Evolutionary conservation across 306 rosid genomes (phyloP), one percentile per base, ranked within the genome.

Genomic region (Vigna mungo): DNA sequence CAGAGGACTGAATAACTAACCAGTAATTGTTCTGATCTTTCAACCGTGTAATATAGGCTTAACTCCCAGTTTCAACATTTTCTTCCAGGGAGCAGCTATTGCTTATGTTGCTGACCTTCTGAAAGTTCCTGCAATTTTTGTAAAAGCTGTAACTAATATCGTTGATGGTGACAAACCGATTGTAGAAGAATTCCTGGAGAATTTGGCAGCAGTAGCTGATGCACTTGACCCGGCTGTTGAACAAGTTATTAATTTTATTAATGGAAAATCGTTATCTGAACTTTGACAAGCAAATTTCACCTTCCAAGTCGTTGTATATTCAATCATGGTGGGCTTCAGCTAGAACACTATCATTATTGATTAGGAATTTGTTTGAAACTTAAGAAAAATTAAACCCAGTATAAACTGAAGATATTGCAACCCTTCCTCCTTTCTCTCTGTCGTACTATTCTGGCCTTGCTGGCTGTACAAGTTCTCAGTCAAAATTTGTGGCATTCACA

Each of bases 51-150:
- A 30, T 0, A 30, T 30, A 30, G 34, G 34, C 34, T 30, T 30
- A 68, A 13, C 44, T 55, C 11, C 39, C 17, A 9, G 7, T 39
- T 17, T 77, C 60, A 37, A 47, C 47, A 53, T 62, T 80, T 79
- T 87, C 78, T 66, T 34, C 60, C 92, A 95, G 99, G 99, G 97
- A 81, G 99, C 97, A 18, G 96, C 97, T 41, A 78, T 95, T 85
- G 99, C 97, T 52, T 95, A 95, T 72, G 99, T 95, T 81, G 96
- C 96, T n/a, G 96, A 95, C 54, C 87, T 92, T 32, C 84, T 90
- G 75, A 90, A 92, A 80, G 94, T 95, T 68, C 97, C 98, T 56
- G 81, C 81, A 18, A 87, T 95, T 81, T 95, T 92, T 67, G 68
- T 95, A 67, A 95, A 95, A 85, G 97, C 97, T 20, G 97, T 92